These are phyloP conservation scores for Mycotypha africana DNA, from an alignment of 371 early-diverging fungal genomes.

Conservation along the genomic window DNA sequence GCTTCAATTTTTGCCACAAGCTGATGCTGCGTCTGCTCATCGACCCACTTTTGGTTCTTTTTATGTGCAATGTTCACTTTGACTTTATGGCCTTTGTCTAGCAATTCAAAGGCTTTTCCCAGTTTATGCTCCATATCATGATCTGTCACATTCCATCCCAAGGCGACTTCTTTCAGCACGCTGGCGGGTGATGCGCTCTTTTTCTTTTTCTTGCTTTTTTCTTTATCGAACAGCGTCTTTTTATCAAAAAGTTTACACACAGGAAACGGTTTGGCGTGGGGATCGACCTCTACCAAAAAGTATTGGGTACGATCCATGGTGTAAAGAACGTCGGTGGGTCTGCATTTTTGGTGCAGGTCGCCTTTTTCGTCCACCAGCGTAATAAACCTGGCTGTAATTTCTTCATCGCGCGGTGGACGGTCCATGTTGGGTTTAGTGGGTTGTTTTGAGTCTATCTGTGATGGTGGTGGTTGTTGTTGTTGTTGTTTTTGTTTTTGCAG, in stretches of 20 bases:
- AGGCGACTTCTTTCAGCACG: conserved; percentile 47
- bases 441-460: too few species aligned
- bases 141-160: conserved; percentile 53
- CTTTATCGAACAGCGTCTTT: conserved; percentile 45
- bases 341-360: conserved; percentile 26
- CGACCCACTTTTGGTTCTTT: conserved; percentile 33
- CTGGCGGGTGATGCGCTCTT: conserved; percentile 33
- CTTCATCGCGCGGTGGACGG: conserved; percentile 50
- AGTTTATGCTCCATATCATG: conserved; percentile 59
- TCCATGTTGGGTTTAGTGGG: conserved; percentile 4
- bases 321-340: conserved; percentile 24
- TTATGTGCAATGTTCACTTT: conserved; percentile 52
- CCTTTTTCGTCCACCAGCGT: conserved; percentile 46
- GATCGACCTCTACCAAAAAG: conserved; percentile 50
- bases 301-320: conserved; percentile 42
- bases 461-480: neutral
- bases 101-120: conserved; percentile 41
- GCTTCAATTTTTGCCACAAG: conserved; percentile 14
- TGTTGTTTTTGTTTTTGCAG: conserved; percentile 8
- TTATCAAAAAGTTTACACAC: conserved; percentile 54
- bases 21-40: conserved; percentile 16
- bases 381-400: conserved; percentile 46
- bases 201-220: conserved; percentile 46
- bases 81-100: conserved; percentile 55
- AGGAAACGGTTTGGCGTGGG: conserved; percentile 36